Percentiles rank a stretch among this genome's conserved stretches.
Conservation (phyloP, 805 yeast species). For the Torulaspora delbrueckii region DNA sequence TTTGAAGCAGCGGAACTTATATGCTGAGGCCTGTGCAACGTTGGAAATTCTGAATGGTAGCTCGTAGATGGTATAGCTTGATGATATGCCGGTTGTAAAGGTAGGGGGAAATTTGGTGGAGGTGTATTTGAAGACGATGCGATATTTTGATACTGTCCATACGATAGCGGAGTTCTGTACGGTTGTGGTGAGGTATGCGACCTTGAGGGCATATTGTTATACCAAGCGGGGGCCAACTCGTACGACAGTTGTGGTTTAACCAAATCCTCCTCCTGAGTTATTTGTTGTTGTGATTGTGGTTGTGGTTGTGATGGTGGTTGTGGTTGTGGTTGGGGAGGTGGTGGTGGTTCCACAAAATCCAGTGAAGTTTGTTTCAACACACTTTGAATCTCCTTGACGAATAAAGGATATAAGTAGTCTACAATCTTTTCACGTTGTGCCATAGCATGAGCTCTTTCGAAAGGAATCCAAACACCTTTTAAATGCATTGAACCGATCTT, state of each 20-base stretch:
- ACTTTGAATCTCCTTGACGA: constrained; percentile 66
- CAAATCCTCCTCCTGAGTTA: constrained; percentile 5
- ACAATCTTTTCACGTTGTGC: constrained; percentile 75
- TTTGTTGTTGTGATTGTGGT: constrained; percentile 7
- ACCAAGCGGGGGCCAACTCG: constrained; percentile 8
- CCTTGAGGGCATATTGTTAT: constrained; percentile 3
- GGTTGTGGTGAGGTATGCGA: constrained; percentile 8
- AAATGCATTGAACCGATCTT: constrained; percentile 84
- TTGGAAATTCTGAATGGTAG: constrained; percentile 5
- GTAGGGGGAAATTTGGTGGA: constrained; percentile 3
- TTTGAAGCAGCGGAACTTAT: constrained; percentile 3
- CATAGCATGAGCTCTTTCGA: constrained; percentile 74
- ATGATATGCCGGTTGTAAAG: constrained; percentile 4
- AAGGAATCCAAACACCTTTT: constrained; percentile 89
- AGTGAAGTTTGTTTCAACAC: constrained; percentile 33
- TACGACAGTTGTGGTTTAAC: constrained; percentile 10
- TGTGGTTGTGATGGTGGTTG: constrained; percentile 5
- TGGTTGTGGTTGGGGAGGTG: constrained; percentile 1
- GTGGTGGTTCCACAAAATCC: neutral
- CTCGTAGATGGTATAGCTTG: constrained; percentile 1
- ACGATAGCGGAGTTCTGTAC: constrained; percentile 8
- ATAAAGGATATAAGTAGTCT: constrained; percentile 60
- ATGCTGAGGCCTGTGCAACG: constrained; percentile 5
- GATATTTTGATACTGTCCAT: constrained; percentile 10
- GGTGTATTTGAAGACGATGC: constrained; percentile 4